Conservation (phyloP, 306 rosid species). For the Aeschynomene evenia region DNA sequence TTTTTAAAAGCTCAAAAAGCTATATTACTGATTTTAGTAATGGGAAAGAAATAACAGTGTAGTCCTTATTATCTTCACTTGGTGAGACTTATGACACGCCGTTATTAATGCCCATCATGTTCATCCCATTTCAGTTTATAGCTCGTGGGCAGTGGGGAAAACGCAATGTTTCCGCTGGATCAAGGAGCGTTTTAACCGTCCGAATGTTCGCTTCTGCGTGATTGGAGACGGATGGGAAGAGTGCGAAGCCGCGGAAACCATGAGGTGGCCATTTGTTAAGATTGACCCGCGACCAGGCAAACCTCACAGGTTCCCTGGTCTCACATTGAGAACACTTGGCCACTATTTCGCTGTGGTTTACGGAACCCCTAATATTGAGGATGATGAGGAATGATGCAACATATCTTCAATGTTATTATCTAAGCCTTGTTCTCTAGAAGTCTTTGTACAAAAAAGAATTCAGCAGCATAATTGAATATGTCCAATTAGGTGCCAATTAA, state of each 20-base stretch:
- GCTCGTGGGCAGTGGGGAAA: slow-evolving; percentile 92
- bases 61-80: not conserved
- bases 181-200: slow-evolving; percentile 62
- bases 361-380: slow-evolving; percentile 49
- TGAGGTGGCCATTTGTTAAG: slow-evolving; percentile 87
- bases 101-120: not conserved
- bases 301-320: slow-evolving; percentile 88
- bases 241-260: slow-evolving; percentile 73
- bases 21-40: not conserved
- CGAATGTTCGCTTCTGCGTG: slow-evolving; percentile 76
- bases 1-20: slow-evolving; percentile 19
- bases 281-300: slow-evolving; percentile 72
- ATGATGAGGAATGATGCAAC: slow-evolving; percentile 44
- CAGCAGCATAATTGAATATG: slow-evolving; percentile 17
- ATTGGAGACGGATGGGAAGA: slow-evolving; percentile 97
- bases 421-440: slow-evolving; percentile 27
- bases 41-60: not conserved
- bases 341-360: slow-evolving; percentile 78
- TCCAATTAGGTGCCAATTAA: slow-evolving; percentile 23
- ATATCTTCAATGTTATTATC: slow-evolving; percentile 17
- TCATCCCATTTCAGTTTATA: slow-evolving; percentile 61
- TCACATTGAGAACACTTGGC: slow-evolving; percentile 63
- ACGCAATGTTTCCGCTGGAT: slow-evolving; percentile 76
- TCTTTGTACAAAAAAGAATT: slow-evolving; percentile 26
- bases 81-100: not conserved